These are phyloP conservation scores for Kodamaea restingae DNA, from an alignment of 805 yeast species.

Conservation along the genomic window DNA sequence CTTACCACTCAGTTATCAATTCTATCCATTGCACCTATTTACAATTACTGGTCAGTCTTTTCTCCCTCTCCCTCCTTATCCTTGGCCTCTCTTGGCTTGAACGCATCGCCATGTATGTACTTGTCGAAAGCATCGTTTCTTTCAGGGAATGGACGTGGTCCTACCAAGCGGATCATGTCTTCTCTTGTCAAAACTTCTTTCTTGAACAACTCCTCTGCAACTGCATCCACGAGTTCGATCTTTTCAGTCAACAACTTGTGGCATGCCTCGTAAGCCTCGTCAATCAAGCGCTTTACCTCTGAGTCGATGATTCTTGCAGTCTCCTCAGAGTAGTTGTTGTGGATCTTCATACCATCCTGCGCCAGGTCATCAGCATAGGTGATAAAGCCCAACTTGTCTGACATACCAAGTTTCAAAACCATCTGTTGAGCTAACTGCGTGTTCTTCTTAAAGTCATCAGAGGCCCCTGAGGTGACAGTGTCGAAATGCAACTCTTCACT, in stretches of 20 bases:
- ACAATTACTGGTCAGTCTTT: conserved; percentile 1
- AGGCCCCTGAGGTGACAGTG: conserved; percentile 87
- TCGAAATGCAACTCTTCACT: conserved; percentile 86
- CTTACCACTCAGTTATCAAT: not conserved
- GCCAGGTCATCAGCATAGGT: conserved; percentile 47
- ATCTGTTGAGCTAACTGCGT: conserved; percentile 85
- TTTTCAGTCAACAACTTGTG: conserved; percentile 54
- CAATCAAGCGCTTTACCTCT: conserved; percentile 65
- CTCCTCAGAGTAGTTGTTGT: conserved; percentile 66
- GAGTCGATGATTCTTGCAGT: conserved; percentile 65
- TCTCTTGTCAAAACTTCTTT: conserved; percentile 81
- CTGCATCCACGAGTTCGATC: conserved; percentile 56
- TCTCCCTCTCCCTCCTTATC: not conserved
- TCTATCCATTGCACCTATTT: conserved; percentile 3
- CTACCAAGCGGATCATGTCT: conserved; percentile 72
- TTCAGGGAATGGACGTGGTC: conserved; percentile 75
- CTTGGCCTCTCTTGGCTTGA: conserved; percentile 21
- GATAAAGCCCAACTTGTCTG: conserved; percentile 69
- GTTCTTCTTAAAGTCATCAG: conserved; percentile 88
- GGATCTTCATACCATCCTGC: conserved; percentile 47
- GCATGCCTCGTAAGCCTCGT: conserved; percentile 62
- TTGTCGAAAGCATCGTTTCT: conserved; percentile 87
- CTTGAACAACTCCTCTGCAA: conserved; percentile 65
- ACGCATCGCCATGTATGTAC: conserved; percentile 58
- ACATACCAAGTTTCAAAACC: conserved; percentile 89